phyloP scores from a whole-genome alignment of 2,329 filamentous ascomycete genomes.

The Curvularia sp. region DNA sequence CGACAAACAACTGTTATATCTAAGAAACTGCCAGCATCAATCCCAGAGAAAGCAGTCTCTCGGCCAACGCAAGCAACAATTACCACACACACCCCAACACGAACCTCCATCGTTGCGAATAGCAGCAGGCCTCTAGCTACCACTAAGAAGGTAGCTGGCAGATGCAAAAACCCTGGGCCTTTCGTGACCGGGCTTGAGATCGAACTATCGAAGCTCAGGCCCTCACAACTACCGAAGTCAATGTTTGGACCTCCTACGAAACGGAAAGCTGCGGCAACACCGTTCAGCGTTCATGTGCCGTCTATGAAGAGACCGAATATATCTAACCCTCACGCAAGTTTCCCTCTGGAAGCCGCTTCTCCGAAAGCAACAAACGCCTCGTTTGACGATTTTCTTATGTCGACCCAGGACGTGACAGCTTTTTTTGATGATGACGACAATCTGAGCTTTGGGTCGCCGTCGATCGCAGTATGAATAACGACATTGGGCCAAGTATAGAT shows the following conservation, averaged over 20 bases:
- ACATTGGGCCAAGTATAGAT: background rate
- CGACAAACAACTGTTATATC: background rate
- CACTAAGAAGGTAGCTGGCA: slow-evolving; percentile 13
- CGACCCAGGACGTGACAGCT: slow-evolving; percentile 36
- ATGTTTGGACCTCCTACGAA: slow-evolving; percentile 4
- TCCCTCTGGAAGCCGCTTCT: background rate
- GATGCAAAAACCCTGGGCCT: slow-evolving; percentile 13
- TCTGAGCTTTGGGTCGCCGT: slow-evolving; percentile 30
- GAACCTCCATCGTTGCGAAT: background rate
- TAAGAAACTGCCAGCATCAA: background rate
- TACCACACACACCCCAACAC: background rate
- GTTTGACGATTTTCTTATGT: slow-evolving; percentile 32
- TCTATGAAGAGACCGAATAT: slow-evolving; percentile 4
- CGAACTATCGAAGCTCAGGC: slow-evolving; percentile 12
- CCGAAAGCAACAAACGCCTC: background rate
- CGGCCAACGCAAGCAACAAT: background rate
- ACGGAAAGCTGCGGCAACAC: slow-evolving; percentile 2
- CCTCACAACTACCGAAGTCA: slow-evolving; percentile 12
- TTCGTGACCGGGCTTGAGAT: slow-evolving; percentile 9
- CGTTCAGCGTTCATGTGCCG: background rate
- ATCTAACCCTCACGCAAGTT: background rate
- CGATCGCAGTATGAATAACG: slow-evolving; percentile 25
- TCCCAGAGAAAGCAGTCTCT: background rate
- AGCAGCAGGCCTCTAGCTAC: background rate
- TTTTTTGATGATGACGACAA: slow-evolving; percentile 40